Conservation (phyloP, 345 rosid species). For the Aegle marmelos region DNA sequence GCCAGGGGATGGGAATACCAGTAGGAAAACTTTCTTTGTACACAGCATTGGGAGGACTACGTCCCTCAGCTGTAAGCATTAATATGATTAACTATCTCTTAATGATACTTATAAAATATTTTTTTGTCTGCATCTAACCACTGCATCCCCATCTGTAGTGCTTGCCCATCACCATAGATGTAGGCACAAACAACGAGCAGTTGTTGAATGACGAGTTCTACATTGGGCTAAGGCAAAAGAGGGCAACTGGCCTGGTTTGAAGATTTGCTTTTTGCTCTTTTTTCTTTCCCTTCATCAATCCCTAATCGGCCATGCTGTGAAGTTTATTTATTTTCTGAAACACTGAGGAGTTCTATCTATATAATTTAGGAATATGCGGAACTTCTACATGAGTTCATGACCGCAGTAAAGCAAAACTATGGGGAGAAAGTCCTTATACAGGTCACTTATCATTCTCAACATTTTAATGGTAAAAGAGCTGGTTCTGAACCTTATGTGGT, state of each 20-base stretch:
- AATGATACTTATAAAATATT: neutral
- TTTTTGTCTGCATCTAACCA: neutral
- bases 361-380: conserved; percentile 73
- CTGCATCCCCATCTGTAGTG: conserved; percentile 40
- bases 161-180: conserved; percentile 84
- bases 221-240: conserved; percentile 73
- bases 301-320: neutral
- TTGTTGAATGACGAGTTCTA: conserved; percentile 78
- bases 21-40: conserved; percentile 87
- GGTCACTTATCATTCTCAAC: conserved; percentile 36
- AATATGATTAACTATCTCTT: neutral
- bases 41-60: conserved; percentile 85
- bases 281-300: conserved; percentile 3
- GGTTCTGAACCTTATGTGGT: neutral
- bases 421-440: conserved; percentile 92
- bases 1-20: conserved; percentile 95
- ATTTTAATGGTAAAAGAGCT: neutral
- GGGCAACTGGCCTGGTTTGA: conserved; percentile 79
- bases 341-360: conserved; percentile 12
- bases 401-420: conserved; percentile 83
- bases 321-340: conserved; percentile 1
- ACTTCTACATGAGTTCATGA: conserved; percentile 88
- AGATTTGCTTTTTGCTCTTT: neutral
- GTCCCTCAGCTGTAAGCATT: conserved; percentile 79
- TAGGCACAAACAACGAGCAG: conserved; percentile 82